Evolutionary conservation across 164 flowering plant species (phyloP), one percentile per base, ranked within the genome.

Genomic region (Kingdonia uniflora): DNA sequence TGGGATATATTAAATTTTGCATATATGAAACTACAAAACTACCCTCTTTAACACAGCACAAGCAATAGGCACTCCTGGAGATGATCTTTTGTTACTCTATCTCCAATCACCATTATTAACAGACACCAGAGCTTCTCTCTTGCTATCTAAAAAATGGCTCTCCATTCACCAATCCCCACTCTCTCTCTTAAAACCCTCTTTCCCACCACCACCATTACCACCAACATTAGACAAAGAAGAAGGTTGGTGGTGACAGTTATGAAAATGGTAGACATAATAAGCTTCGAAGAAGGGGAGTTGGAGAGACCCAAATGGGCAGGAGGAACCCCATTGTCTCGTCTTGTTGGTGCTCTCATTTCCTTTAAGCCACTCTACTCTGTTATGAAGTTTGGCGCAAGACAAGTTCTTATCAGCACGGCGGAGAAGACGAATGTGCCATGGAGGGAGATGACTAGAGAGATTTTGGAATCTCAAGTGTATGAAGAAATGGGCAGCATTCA

Each of bases 401-500:
- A 51, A 51, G 54, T 51, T 12, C 42, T 51, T 12, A 51, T 51
- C 23, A 51, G 42, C 37, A 51, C 54, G 16, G 54, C 54, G 19
- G 54, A 51, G 22, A 51, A 51, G 19, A 51, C 23, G 2, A 51
- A 51, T 4, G 37, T 51, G 33, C 54, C 54, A 14, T 51, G 54
- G 54, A 37, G 54, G 41, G n/a, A 51, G 2, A 51, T 51, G 54
- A 33, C 54, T 33, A 33, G 37, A 37, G 42, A 51, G 41, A 38
- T 51, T 35, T 51, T 51, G 25, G 54, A 51, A 21, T 51, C 54
- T 51, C 24, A 37, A 12, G 54, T 51, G 14, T 51, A 51, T 25
- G 20, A 51, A 17, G 54, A 51, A 38, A 16, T 51, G 42, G 54
- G 17, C 2, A 35, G 24, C 54, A 51, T 51, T 35, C 54, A 33